Conservation (phyloP, 2,329 filamentous ascomycete species). For the Arachnomyces sp. region DNA sequence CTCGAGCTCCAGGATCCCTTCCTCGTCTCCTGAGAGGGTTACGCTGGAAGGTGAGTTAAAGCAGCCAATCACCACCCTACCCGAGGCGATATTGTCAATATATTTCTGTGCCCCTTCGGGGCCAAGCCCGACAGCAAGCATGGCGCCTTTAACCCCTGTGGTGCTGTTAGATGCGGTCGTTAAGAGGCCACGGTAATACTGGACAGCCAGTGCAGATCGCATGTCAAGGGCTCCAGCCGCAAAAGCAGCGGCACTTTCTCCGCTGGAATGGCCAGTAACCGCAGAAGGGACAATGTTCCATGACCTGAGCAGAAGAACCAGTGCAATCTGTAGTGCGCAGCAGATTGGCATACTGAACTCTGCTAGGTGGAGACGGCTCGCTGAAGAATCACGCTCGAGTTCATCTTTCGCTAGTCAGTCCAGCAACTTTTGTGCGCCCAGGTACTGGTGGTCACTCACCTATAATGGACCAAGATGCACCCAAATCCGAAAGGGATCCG, state of each 20-base stretch:
- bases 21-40: slow-evolving; percentile 28
- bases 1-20: slow-evolving; percentile 17
- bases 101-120: background rate
- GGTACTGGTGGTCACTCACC: too few relatives aligned
- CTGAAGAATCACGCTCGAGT: too few relatives aligned
- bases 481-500: background rate
- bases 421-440: background rate
- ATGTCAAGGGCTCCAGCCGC: slow-evolving; percentile 31
- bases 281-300: slow-evolving; percentile 35
- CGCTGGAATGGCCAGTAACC: slow-evolving; percentile 41
- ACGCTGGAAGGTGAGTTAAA: slow-evolving; percentile 31
- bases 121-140: slow-evolving; percentile 1
- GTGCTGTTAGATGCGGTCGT: slow-evolving; percentile 9
- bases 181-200: slow-evolving; percentile 15
- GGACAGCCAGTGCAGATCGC: slow-evolving; percentile 14
- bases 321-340: slow-evolving; percentile 40
- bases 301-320: slow-evolving; percentile 37
- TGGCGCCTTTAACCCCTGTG: slow-evolving; percentile 13
- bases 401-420: slow-evolving; percentile 22
- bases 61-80: slow-evolving; percentile 23
- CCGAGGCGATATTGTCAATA: slow-evolving; percentile 11
- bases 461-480: slow-evolving; percentile 1
- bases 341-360: too few relatives aligned
- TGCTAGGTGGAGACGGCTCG: slow-evolving; percentile 13
- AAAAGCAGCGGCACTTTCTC: slow-evolving; percentile 44